A percentile compares a stretch with the other conserved stretches of the same genome.
These are phyloP conservation scores for Dioscorea alata DNA, from an alignment of 106 monocot genomes.

Conservation along the genomic window DNA sequence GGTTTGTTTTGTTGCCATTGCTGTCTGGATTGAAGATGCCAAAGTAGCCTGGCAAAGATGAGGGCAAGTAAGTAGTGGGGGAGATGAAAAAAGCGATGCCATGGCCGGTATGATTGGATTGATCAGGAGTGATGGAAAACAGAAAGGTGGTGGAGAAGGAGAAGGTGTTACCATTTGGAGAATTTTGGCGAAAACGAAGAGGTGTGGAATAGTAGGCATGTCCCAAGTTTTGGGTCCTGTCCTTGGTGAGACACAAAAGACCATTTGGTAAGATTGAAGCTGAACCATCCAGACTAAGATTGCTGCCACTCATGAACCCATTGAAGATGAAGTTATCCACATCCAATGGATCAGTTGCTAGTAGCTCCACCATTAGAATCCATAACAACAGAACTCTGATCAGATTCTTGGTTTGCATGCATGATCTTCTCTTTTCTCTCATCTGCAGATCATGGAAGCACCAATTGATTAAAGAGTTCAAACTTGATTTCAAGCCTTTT, in stretches of 20 bases:
- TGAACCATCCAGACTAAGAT: conserved; percentile 10
- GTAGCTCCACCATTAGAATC: no score
- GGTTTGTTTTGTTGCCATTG: conserved; percentile 2
- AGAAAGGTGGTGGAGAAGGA: conserved; percentile 4
- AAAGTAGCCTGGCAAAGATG: not conserved
- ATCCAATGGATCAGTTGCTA: no score
- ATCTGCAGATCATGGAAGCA: no score
- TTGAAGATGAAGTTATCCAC: conserved; percentile 4
- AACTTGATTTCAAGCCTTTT: no score
- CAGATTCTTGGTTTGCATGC: no score
- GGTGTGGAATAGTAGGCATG: conserved; percentile 5
- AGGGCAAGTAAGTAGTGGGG: not conserved
- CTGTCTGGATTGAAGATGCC: conserved; percentile 1
- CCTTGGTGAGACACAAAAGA: conserved; percentile 8
- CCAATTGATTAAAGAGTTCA: no score
- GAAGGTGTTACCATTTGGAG: not conserved
- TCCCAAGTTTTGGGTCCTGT: not conserved
- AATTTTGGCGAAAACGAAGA: conserved; percentile 4
- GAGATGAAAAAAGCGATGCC: conserved; percentile 6
- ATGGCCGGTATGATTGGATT: not conserved
- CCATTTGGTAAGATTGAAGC: conserved; percentile 3
- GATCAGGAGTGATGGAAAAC: not conserved
- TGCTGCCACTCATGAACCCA: conserved; percentile 6
- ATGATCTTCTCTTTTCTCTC: no score
- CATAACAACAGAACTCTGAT: no score